A percentile compares a stretch with the other conserved stretches of the same genome.
These are phyloP conservation scores for Extremus antarcticus DNA, from an alignment of 495 filamentous ascomycete species.

Conservation along the genomic window DNA sequence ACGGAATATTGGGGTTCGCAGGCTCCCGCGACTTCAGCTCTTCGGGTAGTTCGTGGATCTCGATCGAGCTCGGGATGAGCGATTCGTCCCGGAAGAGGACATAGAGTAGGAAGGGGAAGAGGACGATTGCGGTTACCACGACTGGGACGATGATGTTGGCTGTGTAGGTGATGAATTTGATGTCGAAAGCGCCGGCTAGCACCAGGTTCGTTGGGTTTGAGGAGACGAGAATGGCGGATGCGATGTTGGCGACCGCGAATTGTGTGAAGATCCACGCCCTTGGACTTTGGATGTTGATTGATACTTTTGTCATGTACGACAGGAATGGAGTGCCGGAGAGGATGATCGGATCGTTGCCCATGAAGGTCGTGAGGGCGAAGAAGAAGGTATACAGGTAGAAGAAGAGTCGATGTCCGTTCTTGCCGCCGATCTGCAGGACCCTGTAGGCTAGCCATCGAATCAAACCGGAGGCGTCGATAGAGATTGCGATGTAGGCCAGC, in stretches of 20 bases:
- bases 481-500: constrained; percentile 63
- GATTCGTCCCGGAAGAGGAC: constrained; percentile 50
- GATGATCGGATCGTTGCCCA: constrained; percentile 62
- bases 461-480: constrained; percentile 57
- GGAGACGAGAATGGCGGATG: constrained; percentile 57
- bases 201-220: constrained; percentile 64
- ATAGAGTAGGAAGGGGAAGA: constrained; percentile 55
- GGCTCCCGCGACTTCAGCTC: constrained; percentile 42
- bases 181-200: constrained; percentile 55
- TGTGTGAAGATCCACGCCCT: constrained; percentile 60
- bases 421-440: constrained; percentile 53
- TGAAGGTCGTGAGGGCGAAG: constrained; percentile 51
- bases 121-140: constrained; percentile 47
- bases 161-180: constrained; percentile 57
- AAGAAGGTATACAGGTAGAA: constrained; percentile 62
- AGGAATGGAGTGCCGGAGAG: constrained; percentile 58
- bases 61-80: constrained; percentile 51
- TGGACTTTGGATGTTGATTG: constrained; percentile 54
- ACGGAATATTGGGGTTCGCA: constrained; percentile 57
- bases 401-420: constrained; percentile 48
- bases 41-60: constrained; percentile 54
- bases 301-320: constrained; percentile 60
- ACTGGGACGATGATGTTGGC: constrained; percentile 61
- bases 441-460: constrained; percentile 56
- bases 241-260: constrained; percentile 56